phyloP scores from a whole-genome alignment of 1,284 basidiomycete genomes.

The Cutaneotrichosporon sp. region DNA sequence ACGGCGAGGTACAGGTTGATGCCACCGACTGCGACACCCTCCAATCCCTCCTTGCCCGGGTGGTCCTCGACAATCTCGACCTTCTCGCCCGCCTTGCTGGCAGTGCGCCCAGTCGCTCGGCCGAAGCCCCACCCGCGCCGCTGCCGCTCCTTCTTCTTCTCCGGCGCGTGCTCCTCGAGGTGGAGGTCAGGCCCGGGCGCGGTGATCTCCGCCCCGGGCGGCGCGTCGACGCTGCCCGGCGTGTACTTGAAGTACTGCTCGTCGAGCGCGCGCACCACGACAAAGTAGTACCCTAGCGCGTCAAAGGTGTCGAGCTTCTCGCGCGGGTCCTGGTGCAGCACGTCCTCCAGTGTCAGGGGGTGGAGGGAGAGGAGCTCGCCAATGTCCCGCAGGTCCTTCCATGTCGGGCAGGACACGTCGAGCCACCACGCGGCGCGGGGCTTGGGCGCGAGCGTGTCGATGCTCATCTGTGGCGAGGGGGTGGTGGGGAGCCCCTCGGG shows the following conservation, averaged over 20 bases:
- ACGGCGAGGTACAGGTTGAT: slow-evolving; percentile 84
- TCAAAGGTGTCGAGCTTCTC: slow-evolving; percentile 92
- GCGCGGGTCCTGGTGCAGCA: slow-evolving; percentile 88
- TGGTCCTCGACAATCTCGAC: slow-evolving; percentile 61
- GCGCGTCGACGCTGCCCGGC: slow-evolving; percentile 37
- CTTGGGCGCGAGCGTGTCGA: slow-evolving; percentile 5
- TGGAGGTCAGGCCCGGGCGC: not conserved
- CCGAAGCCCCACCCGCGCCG: slow-evolving; percentile 47
- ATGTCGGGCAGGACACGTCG: slow-evolving; percentile 87
- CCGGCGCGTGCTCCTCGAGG: not conserved
- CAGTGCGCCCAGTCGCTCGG: slow-evolving; percentile 35
- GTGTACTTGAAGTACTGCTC: slow-evolving; percentile 62
- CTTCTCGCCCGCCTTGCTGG: slow-evolving; percentile 45
- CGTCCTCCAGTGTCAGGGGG: slow-evolving; percentile 92
- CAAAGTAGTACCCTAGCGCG: slow-evolving; percentile 88
- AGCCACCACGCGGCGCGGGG: slow-evolving; percentile 70
- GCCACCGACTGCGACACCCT: slow-evolving; percentile 68
- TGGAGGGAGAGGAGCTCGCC: slow-evolving; percentile 71
- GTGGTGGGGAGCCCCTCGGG: slow-evolving; percentile 5
- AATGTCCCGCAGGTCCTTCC: slow-evolving; percentile 84
- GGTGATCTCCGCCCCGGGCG: slow-evolving; percentile 3
- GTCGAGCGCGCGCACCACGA: slow-evolving; percentile 84
- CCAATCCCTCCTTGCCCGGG: slow-evolving; percentile 61
- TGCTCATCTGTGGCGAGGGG: not conserved
- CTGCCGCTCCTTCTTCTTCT: slow-evolving; percentile 30